Evolutionary conservation across 768 basidiomycete genomes (phyloP).

Genomic region (Collybia sp.): DNA sequence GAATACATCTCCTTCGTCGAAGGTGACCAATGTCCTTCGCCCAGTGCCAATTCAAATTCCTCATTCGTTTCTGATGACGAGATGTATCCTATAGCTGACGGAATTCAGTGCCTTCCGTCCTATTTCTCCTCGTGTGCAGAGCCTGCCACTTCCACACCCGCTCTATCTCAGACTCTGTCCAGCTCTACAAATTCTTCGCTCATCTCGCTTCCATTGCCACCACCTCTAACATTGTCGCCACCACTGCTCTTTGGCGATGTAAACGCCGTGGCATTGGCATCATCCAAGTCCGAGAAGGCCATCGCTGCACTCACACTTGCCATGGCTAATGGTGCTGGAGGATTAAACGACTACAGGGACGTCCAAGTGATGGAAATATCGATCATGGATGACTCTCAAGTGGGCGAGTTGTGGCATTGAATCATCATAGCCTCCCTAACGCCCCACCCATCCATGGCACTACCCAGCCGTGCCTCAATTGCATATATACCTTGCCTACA

Average conservation of each 20-base stretch:
- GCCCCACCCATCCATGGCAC: not conserved
- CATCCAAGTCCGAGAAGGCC: conserved; percentile 53
- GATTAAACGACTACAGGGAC: conserved; percentile 52
- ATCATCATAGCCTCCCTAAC: not conserved
- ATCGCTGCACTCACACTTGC: conserved; percentile 55
- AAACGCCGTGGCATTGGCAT: conserved; percentile 9
- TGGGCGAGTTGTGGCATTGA: conserved; percentile 52
- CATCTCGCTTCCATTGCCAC: conserved; percentile 27
- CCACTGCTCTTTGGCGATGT: conserved; percentile 5
- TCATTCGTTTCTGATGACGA: conserved; percentile 31
- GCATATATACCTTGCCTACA: no score
- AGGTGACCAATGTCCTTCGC: conserved; percentile 25
- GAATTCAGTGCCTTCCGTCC: not conserved
- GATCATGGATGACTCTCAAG: conserved; percentile 35
- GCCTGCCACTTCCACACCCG: conserved; percentile 20
- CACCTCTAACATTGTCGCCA: conserved; percentile 9
- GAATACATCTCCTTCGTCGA: conserved; percentile 1
- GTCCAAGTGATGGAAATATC: conserved; percentile 32
- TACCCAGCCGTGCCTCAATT: no score
- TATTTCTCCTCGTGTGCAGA: conserved; percentile 9
- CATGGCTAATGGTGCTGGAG: conserved; percentile 61
- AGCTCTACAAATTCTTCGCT: conserved; percentile 35
- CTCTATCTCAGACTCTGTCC: conserved; percentile 28
- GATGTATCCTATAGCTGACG: conserved; percentile 8
- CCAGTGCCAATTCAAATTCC: conserved; percentile 21